Evolutionary conservation across 139 green algal species (phyloP), one percentile per base, ranked within the genome.

Genomic region (Coelastrella sp.): DNA sequence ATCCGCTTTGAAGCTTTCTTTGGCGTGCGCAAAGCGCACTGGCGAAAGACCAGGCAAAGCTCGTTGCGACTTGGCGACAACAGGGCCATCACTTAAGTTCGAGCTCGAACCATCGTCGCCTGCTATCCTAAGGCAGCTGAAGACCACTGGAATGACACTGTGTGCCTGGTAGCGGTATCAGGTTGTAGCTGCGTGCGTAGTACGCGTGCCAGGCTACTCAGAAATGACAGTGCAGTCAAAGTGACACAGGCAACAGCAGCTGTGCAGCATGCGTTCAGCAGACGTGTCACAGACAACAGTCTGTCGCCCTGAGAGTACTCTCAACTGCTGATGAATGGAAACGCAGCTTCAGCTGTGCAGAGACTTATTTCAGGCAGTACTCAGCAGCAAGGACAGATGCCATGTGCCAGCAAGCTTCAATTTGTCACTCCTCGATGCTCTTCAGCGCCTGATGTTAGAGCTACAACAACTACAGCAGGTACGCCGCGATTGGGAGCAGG

Each of bases 281-380:
- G 32, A 47, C 32, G 32, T 47, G 32, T 47, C 32, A 47, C 32
- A 47, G 32, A 13, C 61, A 71, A 71, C 61, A 19, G 61, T 10
- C 61, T 83, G 7, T 20, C 76, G 76, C 7, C 8, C 13, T 20
- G 11, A 14, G n/a, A 64, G 14, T 22, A 83, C 7, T 83, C n/a
- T 61, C n/a, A 83, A 47, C 23, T n/a, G 0, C 80, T 3, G 16
- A n/a, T n/a, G 8, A n/a, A 86, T 86, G 80, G 80, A 86, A 47
- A 14, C 80, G 4, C 80, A 86, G 80, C 59, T 86, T 8, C 80
- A 86, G 80, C 59, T 86, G 10, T 86, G 80, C 59, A 73, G 59
- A 17, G 59, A 86, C 64, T 56, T 86, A 20, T 74, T 75, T 75
- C 64, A 68, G 60, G 80, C 80, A n/a, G 58, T 86, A 16, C 59